These are phyloP conservation scores for Apophysomyces elegans DNA, from an alignment of 371 early-diverging fungal genomes.

Conservation along the genomic window DNA sequence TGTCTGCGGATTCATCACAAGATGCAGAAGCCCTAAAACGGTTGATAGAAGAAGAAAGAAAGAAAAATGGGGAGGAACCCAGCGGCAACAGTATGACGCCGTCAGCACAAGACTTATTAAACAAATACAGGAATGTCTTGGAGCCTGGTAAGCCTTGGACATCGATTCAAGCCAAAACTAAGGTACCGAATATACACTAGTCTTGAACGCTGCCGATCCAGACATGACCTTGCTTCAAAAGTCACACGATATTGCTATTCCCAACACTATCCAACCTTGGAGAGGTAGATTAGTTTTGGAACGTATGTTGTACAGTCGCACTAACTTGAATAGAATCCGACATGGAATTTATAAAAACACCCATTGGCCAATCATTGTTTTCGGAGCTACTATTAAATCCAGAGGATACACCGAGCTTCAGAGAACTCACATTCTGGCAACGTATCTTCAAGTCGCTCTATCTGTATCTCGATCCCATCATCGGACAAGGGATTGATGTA, in stretches of 20 bases:
- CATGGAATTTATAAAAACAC: slow-evolving; percentile 20
- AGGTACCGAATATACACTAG: not conserved
- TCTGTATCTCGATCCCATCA: slow-evolving; percentile 36
- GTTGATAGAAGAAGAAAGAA: not conserved
- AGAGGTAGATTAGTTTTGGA: not conserved
- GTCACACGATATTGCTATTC: slow-evolving; percentile 14
- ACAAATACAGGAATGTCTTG: not conserved
- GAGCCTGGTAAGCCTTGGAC: not conserved
- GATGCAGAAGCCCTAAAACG: not conserved
- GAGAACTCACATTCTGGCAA: slow-evolving; percentile 28
- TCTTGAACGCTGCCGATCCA: slow-evolving; percentile 2
- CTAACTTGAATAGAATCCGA: not conserved
- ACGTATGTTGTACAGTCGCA: not conserved
- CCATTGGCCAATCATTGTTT: slow-evolving; percentile 25
- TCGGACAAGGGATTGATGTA: slow-evolving; percentile 20
- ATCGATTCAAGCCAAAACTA: not conserved
- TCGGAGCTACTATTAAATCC: slow-evolving; percentile 30
- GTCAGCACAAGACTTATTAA: not conserved
- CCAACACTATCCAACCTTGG: slow-evolving; percentile 10
- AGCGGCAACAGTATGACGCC: not conserved
- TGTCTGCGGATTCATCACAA: not conserved
- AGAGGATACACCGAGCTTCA: slow-evolving; percentile 32
- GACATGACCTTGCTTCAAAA: slow-evolving; percentile 3
- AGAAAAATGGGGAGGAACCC: not conserved
- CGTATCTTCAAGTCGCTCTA: slow-evolving; percentile 34